Evolutionary conservation across 805 yeast genomes (phyloP), one percentile per base, ranked within the genome.

Genomic region (Cyberlindnera xylosilytica): DNA sequence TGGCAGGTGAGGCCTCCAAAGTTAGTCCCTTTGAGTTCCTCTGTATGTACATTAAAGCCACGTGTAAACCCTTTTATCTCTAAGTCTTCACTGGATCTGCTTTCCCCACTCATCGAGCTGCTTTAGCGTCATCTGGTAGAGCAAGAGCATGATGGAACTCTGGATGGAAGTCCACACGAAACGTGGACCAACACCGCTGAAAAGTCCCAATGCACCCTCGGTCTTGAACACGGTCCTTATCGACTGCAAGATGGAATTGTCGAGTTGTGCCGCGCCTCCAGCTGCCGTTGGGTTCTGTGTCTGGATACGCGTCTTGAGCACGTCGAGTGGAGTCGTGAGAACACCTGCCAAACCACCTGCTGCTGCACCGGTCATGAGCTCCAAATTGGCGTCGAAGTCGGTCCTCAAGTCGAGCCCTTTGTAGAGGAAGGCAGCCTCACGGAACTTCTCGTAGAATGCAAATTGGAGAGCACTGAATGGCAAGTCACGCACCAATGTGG

Each of bases 401-500:
- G 66, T 61, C n/a, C 47, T 56, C 26, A 50, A 46, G 41, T 69
- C 50, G 12, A 52, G 42, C 2, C 52, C 52, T 33, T 65, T 69
- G 10, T 69, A 41, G 4, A 45, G 38, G 45, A 68, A 80, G 1
- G 91, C 88, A 54, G 67, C 63, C 48, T 75, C 72, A 55, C 95
- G 72, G 52, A 84, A 83, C 58, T 79, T 77, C 63, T 93, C 99
- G 64, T 93, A 93, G 56, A 93, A 91, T 36, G 98, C 96, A 68
- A 93, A 84, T 61, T 93, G 99, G 39, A 93, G 71, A 1, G 97
- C 98, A 52, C 96, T 85, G 64, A 93, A 93, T 6, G 99, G 99
- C 52, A 93, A 67, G 59, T 93, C 99, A 50, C 99, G 76, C 17
- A 84, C 78, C 46, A 93, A 67, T 0, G 99, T 93, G 20, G 97